Base-by-base conservation (phyloP, 139 green algal genomes). In the Coccomyxa sp. region DNA sequence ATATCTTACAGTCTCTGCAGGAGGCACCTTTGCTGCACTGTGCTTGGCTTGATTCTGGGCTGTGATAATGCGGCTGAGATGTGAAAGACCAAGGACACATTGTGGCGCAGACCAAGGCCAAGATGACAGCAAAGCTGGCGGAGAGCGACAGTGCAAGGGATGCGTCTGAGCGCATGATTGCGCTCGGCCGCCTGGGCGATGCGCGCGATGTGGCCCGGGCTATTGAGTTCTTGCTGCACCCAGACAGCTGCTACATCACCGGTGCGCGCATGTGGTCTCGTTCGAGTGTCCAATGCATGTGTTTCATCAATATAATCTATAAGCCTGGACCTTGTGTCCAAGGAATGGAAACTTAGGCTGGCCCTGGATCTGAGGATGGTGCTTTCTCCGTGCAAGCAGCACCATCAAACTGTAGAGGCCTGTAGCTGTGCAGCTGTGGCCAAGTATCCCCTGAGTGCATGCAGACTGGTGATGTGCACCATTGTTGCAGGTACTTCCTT, bases 161-260 rank as follows among this genome's bases (percentile, higher is more conserved):
- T 73, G 83, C 87, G 6, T 89, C 77, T 16, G 84, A 88, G 64
- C 80, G 50, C 35, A 90, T 95, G 91, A 91, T 95, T 69, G 83
- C 92, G 6, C 79, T 95, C 14, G 89, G 87, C 55, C 84, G 92
- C 1, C 86, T 96, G 33, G 92, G 92, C 16, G 85, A 95, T 82
- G 81, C 91, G 12, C 82, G 85, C 31, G 92, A 96, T 76, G 90
- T 94, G 70, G 90, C 90, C 36, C 77, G 78, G 6, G 91, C 89
- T 7, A 75, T 94, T 2, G 91, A 84, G 39, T 96, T 95, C 74
- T 75, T 96, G 75, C 77, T 96, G 55, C 33, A 87, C 40, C 91
- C 91, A 0, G 27, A 35, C 40, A 95, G 94, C 82, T 79, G 44
- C 0, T 95, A 90, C 76, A 82, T 94, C 36, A 94, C 89, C 6